A percentile compares a stretch with the other conserved stretches of the same genome.
Conservation (phyloP, 345 rosid genomes). For the Passiflora organensis region DNA sequence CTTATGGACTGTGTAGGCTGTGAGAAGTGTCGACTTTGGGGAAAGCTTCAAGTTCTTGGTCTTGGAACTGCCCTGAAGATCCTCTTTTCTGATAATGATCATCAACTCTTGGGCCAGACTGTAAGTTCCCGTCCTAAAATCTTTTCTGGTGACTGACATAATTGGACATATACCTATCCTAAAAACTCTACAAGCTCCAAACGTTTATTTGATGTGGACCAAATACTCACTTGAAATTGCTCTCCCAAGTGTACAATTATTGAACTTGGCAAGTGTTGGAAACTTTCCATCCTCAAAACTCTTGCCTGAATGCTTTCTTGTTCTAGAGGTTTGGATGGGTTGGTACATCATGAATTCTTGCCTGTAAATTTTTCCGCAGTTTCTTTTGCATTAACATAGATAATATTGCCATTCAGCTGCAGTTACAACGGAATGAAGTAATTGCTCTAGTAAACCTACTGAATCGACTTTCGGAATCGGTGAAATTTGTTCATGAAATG, state of each 20-base stretch:
- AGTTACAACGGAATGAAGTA: slow-evolving; percentile 69
- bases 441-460: slow-evolving; percentile 76
- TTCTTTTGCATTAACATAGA: too few relatives aligned
- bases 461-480: slow-evolving; percentile 61
- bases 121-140: slow-evolving; percentile 37
- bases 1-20: slow-evolving; percentile 97
- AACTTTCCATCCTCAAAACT: too few relatives aligned
- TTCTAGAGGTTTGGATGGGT: too few relatives aligned
- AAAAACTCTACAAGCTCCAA: too few relatives aligned
- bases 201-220: too few relatives aligned
- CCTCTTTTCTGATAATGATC: slow-evolving; percentile 76
- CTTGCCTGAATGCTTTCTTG: too few relatives aligned
- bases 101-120: slow-evolving; percentile 33
- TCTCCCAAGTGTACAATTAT: too few relatives aligned
- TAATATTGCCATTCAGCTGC: slow-evolving; percentile 34
- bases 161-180: too few relatives aligned
- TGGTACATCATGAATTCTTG: background rate
- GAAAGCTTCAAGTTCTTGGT: slow-evolving; percentile 95
- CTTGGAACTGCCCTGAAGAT: slow-evolving; percentile 92
- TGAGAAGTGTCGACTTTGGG: slow-evolving; percentile 98
- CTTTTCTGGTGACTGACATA: too few relatives aligned
- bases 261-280: too few relatives aligned
- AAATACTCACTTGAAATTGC: too few relatives aligned
- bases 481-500: slow-evolving; percentile 49
- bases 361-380: too few relatives aligned